Conservation (phyloP, 2,329 filamentous ascomycete genomes). For the Whalleya microplaca region DNA sequence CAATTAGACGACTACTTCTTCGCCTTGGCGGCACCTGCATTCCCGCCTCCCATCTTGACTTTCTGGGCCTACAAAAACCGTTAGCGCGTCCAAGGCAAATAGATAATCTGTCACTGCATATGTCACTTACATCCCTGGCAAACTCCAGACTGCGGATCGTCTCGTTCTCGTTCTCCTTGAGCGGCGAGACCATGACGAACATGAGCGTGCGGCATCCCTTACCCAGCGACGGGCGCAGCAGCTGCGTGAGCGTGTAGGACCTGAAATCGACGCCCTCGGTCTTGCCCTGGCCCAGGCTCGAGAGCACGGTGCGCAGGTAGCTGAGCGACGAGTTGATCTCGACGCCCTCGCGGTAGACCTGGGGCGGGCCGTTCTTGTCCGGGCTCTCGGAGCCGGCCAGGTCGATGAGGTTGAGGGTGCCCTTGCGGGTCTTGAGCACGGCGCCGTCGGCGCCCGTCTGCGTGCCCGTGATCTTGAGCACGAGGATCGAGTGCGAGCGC, state of each 20-base stretch:
- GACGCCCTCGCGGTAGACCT: slow-evolving; percentile 89
- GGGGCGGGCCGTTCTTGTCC: slow-evolving; percentile 72
- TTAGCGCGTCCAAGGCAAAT: slow-evolving; percentile 4
- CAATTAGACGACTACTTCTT: slow-evolving; percentile 20
- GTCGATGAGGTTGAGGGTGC: slow-evolving; percentile 94
- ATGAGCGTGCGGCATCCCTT: slow-evolving; percentile 98
- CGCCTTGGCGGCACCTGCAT: slow-evolving; percentile 17
- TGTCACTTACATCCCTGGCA: slow-evolving; percentile 76
- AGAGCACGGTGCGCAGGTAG: slow-evolving; percentile 92
- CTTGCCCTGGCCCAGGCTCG: slow-evolving; percentile 81
- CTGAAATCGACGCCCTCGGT: slow-evolving; percentile 86
- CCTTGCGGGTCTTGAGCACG: slow-evolving; percentile 77
- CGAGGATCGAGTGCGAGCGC: slow-evolving; percentile 94
- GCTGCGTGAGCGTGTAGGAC: slow-evolving; percentile 95
- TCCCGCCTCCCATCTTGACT: slow-evolving; percentile 37
- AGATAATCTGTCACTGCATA: not conserved
- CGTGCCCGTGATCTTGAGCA: slow-evolving; percentile 74
- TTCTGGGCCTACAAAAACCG: slow-evolving; percentile 31
- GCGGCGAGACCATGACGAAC: slow-evolving; percentile 97
- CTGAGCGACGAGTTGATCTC: slow-evolving; percentile 96
- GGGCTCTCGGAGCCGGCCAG: slow-evolving; percentile 90
- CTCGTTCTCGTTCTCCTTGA: slow-evolving; percentile 89
- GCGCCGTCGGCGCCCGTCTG: slow-evolving; percentile 71
- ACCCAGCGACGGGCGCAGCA: slow-evolving; percentile 91
- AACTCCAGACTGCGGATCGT: slow-evolving; percentile 94